Conservation (phyloP, 2,329 filamentous ascomycete species). For the Hymenotorrendiella dingleyae region DNA sequence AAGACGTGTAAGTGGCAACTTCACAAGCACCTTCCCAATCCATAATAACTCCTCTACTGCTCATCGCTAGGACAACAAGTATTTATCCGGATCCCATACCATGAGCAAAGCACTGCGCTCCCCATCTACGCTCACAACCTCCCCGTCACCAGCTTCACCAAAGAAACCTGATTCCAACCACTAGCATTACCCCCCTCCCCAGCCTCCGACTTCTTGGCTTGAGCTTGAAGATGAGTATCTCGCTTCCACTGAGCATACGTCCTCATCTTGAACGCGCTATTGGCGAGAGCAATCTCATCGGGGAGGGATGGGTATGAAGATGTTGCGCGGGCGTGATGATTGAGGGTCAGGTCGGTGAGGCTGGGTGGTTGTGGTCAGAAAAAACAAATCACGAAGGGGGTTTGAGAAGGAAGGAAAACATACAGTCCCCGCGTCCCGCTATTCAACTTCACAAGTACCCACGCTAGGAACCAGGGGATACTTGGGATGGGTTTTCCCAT, state of each 20-base stretch:
- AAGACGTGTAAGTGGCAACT: too few species aligned
- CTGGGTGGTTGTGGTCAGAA: too few species aligned
- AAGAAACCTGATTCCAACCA: slow-evolving; percentile 15
- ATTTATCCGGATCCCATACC: too few species aligned
- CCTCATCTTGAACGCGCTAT: slow-evolving; percentile 12
- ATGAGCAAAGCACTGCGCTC: too few species aligned
- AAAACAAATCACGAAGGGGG: too few species aligned
- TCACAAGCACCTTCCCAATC: too few species aligned
- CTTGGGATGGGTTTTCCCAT: slow-evolving; percentile 11
- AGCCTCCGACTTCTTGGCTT: not conserved
- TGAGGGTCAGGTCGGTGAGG: slow-evolving; percentile 7
- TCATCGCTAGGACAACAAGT: too few species aligned
- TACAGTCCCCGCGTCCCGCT: slow-evolving; percentile 14
- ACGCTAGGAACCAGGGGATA: slow-evolving; percentile 10
- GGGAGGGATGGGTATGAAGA: slow-evolving; percentile 10
- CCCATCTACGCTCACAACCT: not conserved
- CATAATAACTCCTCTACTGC: too few species aligned
- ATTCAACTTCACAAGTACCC: slow-evolving; percentile 15
- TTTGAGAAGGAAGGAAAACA: not conserved
- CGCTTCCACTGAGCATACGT: slow-evolving; percentile 16
- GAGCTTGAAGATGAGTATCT: too few species aligned
- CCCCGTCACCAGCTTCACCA: slow-evolving; percentile 11
- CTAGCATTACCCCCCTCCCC: not conserved
- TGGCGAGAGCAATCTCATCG: slow-evolving; percentile 10
- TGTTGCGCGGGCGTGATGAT: slow-evolving; percentile 7